phyloP scores from a whole-genome alignment of 305 asterid genomes.

The Withania somnifera region DNA sequence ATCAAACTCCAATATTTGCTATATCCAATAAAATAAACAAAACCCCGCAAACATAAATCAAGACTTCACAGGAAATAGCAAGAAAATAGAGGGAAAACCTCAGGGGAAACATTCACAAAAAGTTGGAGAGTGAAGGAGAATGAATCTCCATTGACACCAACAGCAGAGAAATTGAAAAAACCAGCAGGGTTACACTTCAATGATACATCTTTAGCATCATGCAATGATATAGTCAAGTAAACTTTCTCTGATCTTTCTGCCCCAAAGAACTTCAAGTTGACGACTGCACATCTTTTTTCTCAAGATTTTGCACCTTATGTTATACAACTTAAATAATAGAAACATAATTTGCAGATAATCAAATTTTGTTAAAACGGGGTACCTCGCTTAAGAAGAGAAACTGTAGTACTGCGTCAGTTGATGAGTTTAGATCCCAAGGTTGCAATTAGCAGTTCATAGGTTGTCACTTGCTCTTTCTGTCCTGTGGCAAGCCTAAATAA shows the following conservation, averaged over 20 bases:
- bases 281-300: slow-evolving; percentile 30
- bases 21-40: background rate
- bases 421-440: too few species aligned
- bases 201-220: slow-evolving; percentile 66
- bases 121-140: slow-evolving; percentile 53
- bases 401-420: too few species aligned
- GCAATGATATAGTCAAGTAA: slow-evolving; percentile 67
- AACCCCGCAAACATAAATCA: background rate
- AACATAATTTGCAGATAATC: background rate
- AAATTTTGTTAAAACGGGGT: background rate
- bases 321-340: background rate
- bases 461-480: too few species aligned
- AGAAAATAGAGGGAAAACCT: slow-evolving; percentile 26
- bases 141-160: slow-evolving; percentile 43
- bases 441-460: too few species aligned
- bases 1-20: too few species aligned
- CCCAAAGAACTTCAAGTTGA: slow-evolving; percentile 92
- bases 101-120: slow-evolving; percentile 54
- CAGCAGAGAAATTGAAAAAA: slow-evolving; percentile 53
- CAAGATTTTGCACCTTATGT: background rate
- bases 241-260: slow-evolving; percentile 80
- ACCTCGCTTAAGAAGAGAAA: background rate
- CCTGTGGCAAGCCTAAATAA: too few species aligned
- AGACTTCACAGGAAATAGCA: background rate
- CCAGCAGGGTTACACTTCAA: slow-evolving; percentile 60